Evolutionary conservation across 768 basidiomycete species (phyloP).

Genomic region (Phanerochaete carnosa): DNA sequence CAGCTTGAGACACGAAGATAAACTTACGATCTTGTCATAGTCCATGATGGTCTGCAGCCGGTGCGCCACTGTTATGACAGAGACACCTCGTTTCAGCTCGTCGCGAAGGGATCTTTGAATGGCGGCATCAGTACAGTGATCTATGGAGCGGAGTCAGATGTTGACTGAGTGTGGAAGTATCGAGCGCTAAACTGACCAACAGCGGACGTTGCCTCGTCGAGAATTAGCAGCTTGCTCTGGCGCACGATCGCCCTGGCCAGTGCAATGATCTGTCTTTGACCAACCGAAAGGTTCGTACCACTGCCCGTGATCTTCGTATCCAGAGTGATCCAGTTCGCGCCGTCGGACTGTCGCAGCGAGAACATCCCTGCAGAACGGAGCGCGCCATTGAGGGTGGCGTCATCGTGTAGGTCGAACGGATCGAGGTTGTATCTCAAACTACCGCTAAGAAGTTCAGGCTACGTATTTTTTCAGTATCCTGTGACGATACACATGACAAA

Average conservation of each 20-base stretch:
- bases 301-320: constrained; percentile 42
- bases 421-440: constrained; percentile 56
- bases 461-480: constrained; percentile 33
- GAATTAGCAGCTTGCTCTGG: constrained; percentile 49
- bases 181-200: constrained; percentile 6
- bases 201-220: constrained; percentile 40
- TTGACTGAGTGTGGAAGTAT: too few species aligned
- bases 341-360: constrained; percentile 33
- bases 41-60: constrained; percentile 57
- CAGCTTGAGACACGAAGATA: not conserved
- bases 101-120: constrained; percentile 55
- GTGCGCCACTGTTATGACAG: constrained; percentile 58
- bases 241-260: constrained; percentile 57
- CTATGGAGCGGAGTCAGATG: constrained; percentile 21
- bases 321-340: constrained; percentile 36
- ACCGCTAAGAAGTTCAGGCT: constrained; percentile 52
- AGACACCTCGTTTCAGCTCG: constrained; percentile 38
- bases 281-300: constrained; percentile 46
- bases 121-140: constrained; percentile 51
- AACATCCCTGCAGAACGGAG: constrained; percentile 45
- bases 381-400: constrained; percentile 45
- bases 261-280: constrained; percentile 59
- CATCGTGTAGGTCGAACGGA: constrained; percentile 53
- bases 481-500: constrained; percentile 27
- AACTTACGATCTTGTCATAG: constrained; percentile 53